A percentile compares a stretch with the other conserved stretches of the same genome.
phyloP scores from a whole-genome alignment of 176 grass and related monocot species.

The Rhipidocladum racemiflorum region DNA sequence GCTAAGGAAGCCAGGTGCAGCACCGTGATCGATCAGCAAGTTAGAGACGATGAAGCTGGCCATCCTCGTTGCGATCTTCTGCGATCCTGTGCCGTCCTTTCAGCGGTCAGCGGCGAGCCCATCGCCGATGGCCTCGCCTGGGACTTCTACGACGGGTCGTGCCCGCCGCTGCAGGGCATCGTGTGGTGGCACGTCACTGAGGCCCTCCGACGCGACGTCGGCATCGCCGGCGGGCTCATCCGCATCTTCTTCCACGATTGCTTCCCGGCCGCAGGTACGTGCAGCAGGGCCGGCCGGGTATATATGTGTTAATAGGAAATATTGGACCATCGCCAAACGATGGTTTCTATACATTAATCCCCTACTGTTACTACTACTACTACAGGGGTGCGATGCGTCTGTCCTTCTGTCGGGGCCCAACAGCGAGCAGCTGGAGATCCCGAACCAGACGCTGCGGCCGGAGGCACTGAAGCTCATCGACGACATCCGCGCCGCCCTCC shows the following conservation, averaged over 20 bases:
- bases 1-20: too few species aligned
- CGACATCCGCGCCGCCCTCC: constrained; percentile 34
- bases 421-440: constrained; percentile 16
- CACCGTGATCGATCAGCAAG: too few species aligned
- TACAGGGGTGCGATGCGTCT: constrained; percentile 53
- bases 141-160: constrained; percentile 37
- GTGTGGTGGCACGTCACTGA: constrained; percentile 9
- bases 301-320: too few species aligned
- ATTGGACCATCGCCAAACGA: too few species aligned
- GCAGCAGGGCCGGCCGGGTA: too few species aligned
- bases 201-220: constrained; percentile 27
- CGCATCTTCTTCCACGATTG: constrained; percentile 65
- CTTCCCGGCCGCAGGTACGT: constrained; percentile 49
- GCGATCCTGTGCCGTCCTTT: neutral
- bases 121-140: constrained; percentile 21
- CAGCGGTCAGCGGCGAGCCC: neutral
- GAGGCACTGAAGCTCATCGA: constrained; percentile 36
- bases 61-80: neutral
- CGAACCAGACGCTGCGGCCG: constrained; percentile 39
- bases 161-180: constrained; percentile 35
- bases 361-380: too few species aligned
- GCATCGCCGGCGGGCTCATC: constrained; percentile 45
- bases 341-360: too few species aligned
- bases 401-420: constrained; percentile 23
- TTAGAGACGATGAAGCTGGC: neutral